A percentile compares a stretch with the other conserved stretches of the same genome.
phyloP scores from a whole-genome alignment of 768 basidiomycete species.

The Lactifluus rugatus region DNA sequence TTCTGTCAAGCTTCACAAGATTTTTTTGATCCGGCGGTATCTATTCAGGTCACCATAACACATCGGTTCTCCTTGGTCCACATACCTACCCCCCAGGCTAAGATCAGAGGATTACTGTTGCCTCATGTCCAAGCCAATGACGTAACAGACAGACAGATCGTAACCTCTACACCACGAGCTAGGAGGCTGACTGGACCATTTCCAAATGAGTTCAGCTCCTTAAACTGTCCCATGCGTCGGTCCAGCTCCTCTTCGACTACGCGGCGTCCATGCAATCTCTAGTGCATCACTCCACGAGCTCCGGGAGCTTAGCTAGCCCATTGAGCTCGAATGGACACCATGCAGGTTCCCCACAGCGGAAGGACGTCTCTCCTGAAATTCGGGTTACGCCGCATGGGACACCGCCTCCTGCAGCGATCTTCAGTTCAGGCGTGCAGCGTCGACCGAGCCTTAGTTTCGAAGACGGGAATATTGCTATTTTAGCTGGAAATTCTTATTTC shows the following conservation, averaged over 20 bases:
- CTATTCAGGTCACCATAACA: not conserved
- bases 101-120: no score
- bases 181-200: constrained; percentile 14
- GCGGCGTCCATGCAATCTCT: not conserved
- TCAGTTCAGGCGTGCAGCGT: constrained; percentile 21
- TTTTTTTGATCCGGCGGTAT: no score
- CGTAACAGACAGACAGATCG: not conserved
- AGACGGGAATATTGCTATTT: constrained; percentile 61
- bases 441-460: constrained; percentile 51
- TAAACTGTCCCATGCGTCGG: not conserved
- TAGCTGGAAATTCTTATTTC: constrained; percentile 50
- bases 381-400: not conserved
- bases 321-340: constrained; percentile 20
- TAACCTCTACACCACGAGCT: not conserved
- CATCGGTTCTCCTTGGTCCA: not conserved
- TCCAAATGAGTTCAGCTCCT: not conserved
- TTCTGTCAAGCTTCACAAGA: no score
- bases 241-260: not conserved
- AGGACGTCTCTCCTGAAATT: not conserved
- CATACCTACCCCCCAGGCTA: no score
- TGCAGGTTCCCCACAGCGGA: not conserved
- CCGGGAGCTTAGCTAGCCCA: constrained; percentile 1
- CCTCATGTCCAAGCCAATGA: no score
- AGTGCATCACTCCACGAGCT: not conserved
- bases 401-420: constrained; percentile 13